Evolutionary conservation across 352 stramenopile species (phyloP).

Genomic region (Elongisporangium undulatum): DNA sequence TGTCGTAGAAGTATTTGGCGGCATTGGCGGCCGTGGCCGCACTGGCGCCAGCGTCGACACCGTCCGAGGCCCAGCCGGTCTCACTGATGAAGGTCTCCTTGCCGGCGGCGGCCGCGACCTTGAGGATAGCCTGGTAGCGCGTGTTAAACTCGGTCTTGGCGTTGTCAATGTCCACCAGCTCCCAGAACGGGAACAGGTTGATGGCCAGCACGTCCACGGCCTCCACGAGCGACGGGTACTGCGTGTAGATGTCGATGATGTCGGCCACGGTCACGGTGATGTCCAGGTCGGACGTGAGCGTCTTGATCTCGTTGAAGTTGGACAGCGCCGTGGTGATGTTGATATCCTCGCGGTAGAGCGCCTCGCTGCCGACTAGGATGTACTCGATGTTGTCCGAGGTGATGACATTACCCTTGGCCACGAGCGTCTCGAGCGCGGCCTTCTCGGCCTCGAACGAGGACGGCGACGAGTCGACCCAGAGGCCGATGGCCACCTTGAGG

Average conservation of each 20-base stretch:
- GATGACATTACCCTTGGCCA: constrained; percentile 16
- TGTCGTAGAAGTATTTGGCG: constrained; percentile 53
- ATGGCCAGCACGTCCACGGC: constrained; percentile 53
- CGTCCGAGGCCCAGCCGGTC: constrained; percentile 58
- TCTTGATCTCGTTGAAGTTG: constrained; percentile 40
- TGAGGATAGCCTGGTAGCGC: constrained; percentile 35
- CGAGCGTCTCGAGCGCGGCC: constrained; percentile 22
- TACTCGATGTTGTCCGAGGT: constrained; percentile 25
- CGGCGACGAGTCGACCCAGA: constrained; percentile 51
- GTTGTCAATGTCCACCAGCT: constrained; percentile 27
- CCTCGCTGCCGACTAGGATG: constrained; percentile 69
- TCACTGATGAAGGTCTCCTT: constrained; percentile 63
- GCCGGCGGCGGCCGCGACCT: constrained; percentile 14
- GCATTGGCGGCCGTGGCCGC: constrained; percentile 36
- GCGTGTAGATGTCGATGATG: constrained; percentile 59
- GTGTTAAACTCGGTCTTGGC: constrained; percentile 34
- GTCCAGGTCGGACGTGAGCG: constrained; percentile 10
- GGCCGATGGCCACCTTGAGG: constrained; percentile 46
- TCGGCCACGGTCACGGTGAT: constrained; percentile 57
- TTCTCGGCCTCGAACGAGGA: constrained; percentile 39
- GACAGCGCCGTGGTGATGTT: constrained; percentile 32
- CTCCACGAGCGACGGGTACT: constrained; percentile 33
- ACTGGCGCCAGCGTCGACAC: constrained; percentile 28
- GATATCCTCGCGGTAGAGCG: constrained; percentile 59
- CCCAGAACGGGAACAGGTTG: constrained; percentile 73